Percentiles rank a stretch among this genome's conserved stretches.
phyloP scores from a whole-genome alignment of 108 stramenopile genomes.

The Schizochytrium sp. region DNA sequence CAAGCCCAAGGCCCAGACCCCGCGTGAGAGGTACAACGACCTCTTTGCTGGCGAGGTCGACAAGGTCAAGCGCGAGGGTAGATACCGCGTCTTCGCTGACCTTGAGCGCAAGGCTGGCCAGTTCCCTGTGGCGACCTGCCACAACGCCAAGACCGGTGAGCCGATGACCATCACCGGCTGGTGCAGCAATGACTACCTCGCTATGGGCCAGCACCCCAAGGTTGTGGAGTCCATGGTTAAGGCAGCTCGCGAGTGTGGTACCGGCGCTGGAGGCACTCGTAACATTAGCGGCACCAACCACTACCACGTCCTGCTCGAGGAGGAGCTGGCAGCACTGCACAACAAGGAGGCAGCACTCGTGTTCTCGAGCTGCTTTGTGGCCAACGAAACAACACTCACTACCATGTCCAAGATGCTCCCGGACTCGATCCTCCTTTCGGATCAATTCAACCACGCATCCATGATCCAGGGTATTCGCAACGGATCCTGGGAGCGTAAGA shows the following conservation, averaged over 20 bases:
- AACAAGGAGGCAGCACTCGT: slow-evolving; percentile 56
- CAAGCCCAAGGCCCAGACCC: not conserved
- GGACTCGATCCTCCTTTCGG: slow-evolving; percentile 41
- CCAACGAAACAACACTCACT: slow-evolving; percentile 64
- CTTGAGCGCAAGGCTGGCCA: slow-evolving; percentile 54
- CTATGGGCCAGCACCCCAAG: slow-evolving; percentile 65
- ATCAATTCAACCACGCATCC: slow-evolving; percentile 63
- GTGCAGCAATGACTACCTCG: slow-evolving; percentile 67
- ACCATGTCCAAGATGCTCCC: slow-evolving; percentile 66
- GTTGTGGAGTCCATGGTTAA: slow-evolving; percentile 53
- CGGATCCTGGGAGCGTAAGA: not conserved
- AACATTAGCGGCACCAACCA: slow-evolving; percentile 63
- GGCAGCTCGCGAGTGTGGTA: not conserved
- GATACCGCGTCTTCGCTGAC: slow-evolving; percentile 60
- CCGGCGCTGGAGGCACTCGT: slow-evolving; percentile 65
- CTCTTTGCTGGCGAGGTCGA: not conserved
- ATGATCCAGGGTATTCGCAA: slow-evolving; percentile 66
- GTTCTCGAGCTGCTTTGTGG: slow-evolving; percentile 64
- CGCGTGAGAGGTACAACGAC: slow-evolving; percentile 25
- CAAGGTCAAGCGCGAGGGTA: slow-evolving; percentile 36
- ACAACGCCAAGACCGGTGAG: slow-evolving; percentile 35
- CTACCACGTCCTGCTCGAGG: slow-evolving; percentile 60
- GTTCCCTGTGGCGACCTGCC: slow-evolving; percentile 57
- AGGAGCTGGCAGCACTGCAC: slow-evolving; percentile 62
- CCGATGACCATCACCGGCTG: slow-evolving; percentile 35